Conservation (phyloP, 108 stramenopile genomes). For the Cyclotella baltica region DNA sequence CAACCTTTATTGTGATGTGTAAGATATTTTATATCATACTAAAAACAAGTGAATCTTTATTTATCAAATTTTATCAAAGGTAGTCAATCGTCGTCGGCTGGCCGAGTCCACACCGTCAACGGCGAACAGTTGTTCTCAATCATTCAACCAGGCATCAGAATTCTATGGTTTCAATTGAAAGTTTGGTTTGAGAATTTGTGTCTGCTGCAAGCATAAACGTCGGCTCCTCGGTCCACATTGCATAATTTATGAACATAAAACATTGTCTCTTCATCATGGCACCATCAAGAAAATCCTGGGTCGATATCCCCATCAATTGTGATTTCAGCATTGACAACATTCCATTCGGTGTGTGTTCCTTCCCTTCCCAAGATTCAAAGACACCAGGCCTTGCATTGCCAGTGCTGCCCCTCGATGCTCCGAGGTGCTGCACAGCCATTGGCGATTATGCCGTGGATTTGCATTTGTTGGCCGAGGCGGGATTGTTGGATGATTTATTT, state of each 20-base stretch:
- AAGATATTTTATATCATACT: no score
- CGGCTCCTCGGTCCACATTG: no score
- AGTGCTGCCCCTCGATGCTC: conserved; percentile 17
- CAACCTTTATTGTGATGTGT: no score
- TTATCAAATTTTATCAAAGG: no score
- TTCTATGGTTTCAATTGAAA: no score
- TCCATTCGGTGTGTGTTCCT: conserved; percentile 87
- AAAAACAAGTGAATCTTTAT: no score
- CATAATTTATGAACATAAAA: conserved; percentile 8
- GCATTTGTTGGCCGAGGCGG: conserved; percentile 76
- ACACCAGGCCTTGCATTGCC: neutral
- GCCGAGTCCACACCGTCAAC: neutral
- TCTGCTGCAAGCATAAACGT: no score
- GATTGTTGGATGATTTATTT: conserved; percentile 58
- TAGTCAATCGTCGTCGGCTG: no score
- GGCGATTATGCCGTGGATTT: conserved; percentile 80
- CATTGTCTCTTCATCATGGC: conserved; percentile 4
- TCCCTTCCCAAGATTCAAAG: conserved; percentile 35
- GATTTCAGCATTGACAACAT: conserved; percentile 89
- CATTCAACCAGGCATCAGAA: no score
- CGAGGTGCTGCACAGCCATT: conserved; percentile 75
- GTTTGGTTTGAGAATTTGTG: no score
- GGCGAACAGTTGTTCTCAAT: no score
- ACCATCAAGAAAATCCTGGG: conserved; percentile 47
- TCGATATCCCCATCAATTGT: conserved; percentile 65